Conservation (phyloP, 2,329 filamentous ascomycete species). For the Samsoniella hepiali region DNA sequence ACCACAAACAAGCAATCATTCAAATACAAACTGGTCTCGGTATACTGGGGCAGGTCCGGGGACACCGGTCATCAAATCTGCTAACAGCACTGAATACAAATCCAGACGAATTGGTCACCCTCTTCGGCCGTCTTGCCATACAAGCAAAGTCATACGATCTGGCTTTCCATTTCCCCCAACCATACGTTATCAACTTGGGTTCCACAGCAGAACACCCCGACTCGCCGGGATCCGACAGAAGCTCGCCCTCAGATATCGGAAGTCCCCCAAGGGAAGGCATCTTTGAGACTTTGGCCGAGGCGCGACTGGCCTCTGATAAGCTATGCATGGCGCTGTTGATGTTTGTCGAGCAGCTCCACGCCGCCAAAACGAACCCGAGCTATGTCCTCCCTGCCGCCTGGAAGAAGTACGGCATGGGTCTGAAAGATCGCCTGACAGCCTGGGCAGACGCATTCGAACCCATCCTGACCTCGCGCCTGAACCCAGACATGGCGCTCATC, state of each 20-base stretch:
- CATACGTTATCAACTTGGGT: constrained; percentile 52
- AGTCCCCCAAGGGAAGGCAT: constrained; percentile 26
- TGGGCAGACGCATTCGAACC: constrained; percentile 57
- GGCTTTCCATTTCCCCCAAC: constrained; percentile 64
- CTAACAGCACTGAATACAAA: constrained; percentile 24
- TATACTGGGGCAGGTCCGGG: constrained; percentile 51
- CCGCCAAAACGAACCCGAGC: constrained; percentile 49
- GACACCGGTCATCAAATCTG: constrained; percentile 28
- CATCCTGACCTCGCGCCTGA: constrained; percentile 48
- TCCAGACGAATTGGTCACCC: constrained; percentile 56
- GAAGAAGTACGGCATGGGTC: constrained; percentile 45
- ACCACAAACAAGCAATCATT: constrained; percentile 58
- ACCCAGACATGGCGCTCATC: constrained; percentile 48
- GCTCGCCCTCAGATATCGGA: constrained; percentile 36
- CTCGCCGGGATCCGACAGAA: constrained; percentile 43
- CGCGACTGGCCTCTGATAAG: constrained; percentile 54
- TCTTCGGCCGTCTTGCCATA: constrained; percentile 61
- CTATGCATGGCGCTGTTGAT: constrained; percentile 55
- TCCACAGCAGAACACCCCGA: constrained; percentile 27
- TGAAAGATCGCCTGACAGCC: constrained; percentile 48
- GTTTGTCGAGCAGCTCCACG: constrained; percentile 54
- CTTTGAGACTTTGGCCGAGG: constrained; percentile 52
- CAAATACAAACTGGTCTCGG: constrained; percentile 59
- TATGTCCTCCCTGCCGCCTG: constrained; percentile 49
- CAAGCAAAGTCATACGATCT: constrained; percentile 67